A percentile compares a stretch with the other conserved stretches of the same genome.
phyloP scores from a whole-genome alignment of 2,329 filamentous ascomycete genomes.

The Aspergillus sp. region DNA sequence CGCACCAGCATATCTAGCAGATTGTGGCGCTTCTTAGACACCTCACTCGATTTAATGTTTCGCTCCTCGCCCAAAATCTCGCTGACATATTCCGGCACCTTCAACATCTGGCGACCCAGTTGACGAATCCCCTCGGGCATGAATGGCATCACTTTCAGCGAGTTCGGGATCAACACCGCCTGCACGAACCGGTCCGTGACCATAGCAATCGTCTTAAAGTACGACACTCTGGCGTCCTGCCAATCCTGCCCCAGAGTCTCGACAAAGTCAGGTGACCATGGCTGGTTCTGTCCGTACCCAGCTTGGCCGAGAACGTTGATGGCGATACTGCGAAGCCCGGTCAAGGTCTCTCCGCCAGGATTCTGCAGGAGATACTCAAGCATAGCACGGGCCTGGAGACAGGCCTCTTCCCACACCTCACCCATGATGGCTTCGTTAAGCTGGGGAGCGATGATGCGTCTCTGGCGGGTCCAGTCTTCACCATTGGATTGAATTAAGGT shows the following conservation, averaged over 20 bases:
- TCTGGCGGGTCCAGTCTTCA: slow-evolving; percentile 36
- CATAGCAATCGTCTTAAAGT: slow-evolving; percentile 37
- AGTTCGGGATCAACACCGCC: slow-evolving; percentile 30
- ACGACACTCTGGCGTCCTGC: slow-evolving; percentile 23
- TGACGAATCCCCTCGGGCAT: not conserved
- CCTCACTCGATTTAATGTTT: not conserved
- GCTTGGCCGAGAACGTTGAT: slow-evolving; percentile 43
- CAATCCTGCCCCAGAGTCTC: slow-evolving; percentile 17
- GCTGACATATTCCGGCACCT: slow-evolving; percentile 8
- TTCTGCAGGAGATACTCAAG: slow-evolving; percentile 27
- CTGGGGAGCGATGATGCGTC: slow-evolving; percentile 38
- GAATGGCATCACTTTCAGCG: slow-evolving; percentile 20
- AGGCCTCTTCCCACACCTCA: slow-evolving; percentile 38
- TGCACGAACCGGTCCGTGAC: slow-evolving; percentile 31
- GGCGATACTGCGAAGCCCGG: slow-evolving; percentile 35
- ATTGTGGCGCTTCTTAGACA: not conserved
- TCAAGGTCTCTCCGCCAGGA: slow-evolving; percentile 28
- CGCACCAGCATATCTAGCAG: slow-evolving; percentile 10
- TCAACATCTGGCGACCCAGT: slow-evolving; percentile 4
- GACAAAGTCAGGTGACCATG: slow-evolving; percentile 29
- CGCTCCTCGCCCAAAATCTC: slow-evolving; percentile 10
- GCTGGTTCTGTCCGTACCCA: slow-evolving; percentile 35
- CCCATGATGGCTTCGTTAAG: slow-evolving; percentile 41
- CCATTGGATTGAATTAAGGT: slow-evolving; percentile 38
- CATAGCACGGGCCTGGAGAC: slow-evolving; percentile 35